phyloP scores from a whole-genome alignment of 163 green algal species.

The Chlorella variabilis region DNA sequence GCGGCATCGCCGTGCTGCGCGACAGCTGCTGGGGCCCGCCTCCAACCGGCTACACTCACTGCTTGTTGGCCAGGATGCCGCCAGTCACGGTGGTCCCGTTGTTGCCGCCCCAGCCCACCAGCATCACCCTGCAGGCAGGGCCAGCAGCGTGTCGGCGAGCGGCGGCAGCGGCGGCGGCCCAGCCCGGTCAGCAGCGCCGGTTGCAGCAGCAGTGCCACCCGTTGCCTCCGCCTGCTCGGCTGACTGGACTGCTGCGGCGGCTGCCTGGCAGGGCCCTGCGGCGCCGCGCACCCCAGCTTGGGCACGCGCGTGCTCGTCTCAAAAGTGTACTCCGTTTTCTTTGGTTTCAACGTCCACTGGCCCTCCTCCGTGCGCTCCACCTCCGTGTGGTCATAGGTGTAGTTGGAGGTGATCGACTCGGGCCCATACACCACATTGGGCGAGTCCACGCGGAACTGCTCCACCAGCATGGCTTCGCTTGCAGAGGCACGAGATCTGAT shows the following conservation, averaged over 20 bases:
- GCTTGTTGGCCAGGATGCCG: conserved; percentile 97
- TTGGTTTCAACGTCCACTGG: conserved; percentile 84
- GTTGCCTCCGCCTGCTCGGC: too few species aligned
- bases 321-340: conserved; percentile 82
- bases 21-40: background rate
- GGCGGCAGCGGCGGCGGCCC: background rate
- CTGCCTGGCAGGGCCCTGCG: too few species aligned
- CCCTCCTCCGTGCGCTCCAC: conserved; percentile 71
- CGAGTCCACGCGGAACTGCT: conserved; percentile 87
- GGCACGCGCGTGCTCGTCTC: conserved; percentile 85
- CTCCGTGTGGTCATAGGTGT: conserved; percentile 89
- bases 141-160: background rate
- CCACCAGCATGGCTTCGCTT: conserved; percentile 74
- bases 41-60: conserved; percentile 66
- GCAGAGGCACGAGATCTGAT: background rate
- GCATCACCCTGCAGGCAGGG: conserved; percentile 90
- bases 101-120: conserved; percentile 98
- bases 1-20: background rate
- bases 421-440: conserved; percentile 86
- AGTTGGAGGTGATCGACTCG: conserved; percentile 84
- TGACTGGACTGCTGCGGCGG: too few species aligned
- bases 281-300: conserved; percentile 90
- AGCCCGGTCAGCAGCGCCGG: background rate
- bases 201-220: background rate
- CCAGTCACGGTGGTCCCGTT: conserved; percentile 97